These are phyloP conservation scores for Globisporangium middletonii DNA, from an alignment of 352 stramenopile genomes.

Conservation along the genomic window DNA sequence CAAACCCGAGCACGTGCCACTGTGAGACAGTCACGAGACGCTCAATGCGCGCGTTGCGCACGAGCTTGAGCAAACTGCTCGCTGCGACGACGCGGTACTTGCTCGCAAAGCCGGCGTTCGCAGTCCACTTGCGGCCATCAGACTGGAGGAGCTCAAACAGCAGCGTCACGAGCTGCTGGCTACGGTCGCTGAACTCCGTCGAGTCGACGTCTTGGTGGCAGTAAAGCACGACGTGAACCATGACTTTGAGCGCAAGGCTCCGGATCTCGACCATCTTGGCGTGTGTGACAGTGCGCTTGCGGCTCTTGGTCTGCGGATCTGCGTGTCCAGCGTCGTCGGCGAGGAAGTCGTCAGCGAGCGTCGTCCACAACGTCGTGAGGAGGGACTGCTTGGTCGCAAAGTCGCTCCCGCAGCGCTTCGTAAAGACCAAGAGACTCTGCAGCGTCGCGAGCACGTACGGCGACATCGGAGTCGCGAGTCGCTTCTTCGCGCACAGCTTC, in stretches of 20 bases:
- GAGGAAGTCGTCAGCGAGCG: conserved; percentile 42
- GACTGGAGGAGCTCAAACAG: conserved; percentile 61
- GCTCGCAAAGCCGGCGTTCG: conserved; percentile 26
- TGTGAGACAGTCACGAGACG: conserved; percentile 39
- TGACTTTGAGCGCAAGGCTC: conserved; percentile 52
- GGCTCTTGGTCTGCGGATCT: conserved; percentile 1
- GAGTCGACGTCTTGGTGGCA: conserved; percentile 16
- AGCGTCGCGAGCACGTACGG: conserved; percentile 26
- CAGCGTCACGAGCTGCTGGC: conserved; percentile 33
- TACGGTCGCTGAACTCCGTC: conserved; percentile 15
- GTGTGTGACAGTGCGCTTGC: conserved; percentile 19
- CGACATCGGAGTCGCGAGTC: conserved; percentile 19
- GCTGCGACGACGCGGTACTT: conserved; percentile 48
- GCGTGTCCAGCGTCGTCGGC: conserved; percentile 3
- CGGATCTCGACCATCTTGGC: conserved; percentile 38
- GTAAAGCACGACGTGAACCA: conserved; percentile 53
- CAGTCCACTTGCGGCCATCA: conserved; percentile 41
- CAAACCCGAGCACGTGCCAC: conserved; percentile 77
- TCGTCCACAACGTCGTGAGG: conserved; percentile 35
- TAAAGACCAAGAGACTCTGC: conserved; percentile 57
- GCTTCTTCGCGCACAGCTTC: conserved; percentile 51
- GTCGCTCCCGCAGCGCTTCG: conserved; percentile 38
- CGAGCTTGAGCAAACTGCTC: conserved; percentile 55
- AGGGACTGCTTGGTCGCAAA: conserved; percentile 20
- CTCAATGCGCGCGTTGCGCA: conserved; percentile 53